These are phyloP conservation scores for Teunomyces gatunensis DNA, from an alignment of 805 yeast species.

Conservation along the genomic window DNA sequence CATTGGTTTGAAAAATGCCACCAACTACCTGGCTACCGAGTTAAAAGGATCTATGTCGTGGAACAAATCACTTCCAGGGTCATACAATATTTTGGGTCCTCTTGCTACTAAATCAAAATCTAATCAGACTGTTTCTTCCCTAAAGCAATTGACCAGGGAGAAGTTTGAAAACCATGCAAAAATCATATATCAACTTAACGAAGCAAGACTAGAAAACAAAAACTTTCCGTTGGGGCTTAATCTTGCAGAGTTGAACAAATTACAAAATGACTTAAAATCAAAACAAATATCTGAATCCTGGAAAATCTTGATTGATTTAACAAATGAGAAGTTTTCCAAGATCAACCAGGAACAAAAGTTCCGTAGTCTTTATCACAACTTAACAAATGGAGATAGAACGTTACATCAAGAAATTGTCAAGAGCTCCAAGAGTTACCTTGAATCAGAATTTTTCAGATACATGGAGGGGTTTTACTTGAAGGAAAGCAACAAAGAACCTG, in stretches of 20 bases:
- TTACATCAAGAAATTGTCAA: slow-evolving; percentile 47
- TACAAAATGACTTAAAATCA: slow-evolving; percentile 59
- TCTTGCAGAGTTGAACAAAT: slow-evolving; percentile 57
- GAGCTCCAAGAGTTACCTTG: slow-evolving; percentile 61
- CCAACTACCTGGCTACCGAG: slow-evolving; percentile 4
- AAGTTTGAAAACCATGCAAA: slow-evolving; percentile 76
- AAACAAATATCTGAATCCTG: slow-evolving; percentile 74
- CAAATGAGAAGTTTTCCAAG: slow-evolving; percentile 34
- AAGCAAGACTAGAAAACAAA: slow-evolving; percentile 53
- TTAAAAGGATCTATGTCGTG: slow-evolving; percentile 29
- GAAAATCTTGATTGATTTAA: slow-evolving; percentile 56
- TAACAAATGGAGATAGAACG: slow-evolving; percentile 14
- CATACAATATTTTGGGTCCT: slow-evolving; percentile 33
- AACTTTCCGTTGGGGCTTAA: slow-evolving; percentile 58
- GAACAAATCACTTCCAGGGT: slow-evolving; percentile 34
- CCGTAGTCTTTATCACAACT: slow-evolving; percentile 18
- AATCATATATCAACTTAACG: slow-evolving; percentile 67
- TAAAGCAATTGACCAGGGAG: slow-evolving; percentile 41
- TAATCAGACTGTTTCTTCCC: slow-evolving; percentile 13
- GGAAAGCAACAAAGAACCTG: slow-evolving; percentile 42
- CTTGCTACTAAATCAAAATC: slow-evolving; percentile 14
- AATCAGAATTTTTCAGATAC: slow-evolving; percentile 72
- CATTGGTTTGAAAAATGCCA: slow-evolving; percentile 44
- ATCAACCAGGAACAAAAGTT: slow-evolving; percentile 36
- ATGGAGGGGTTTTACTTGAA: slow-evolving; percentile 63